Conservation (phyloP, 768 basidiomycete species). For the Kwoniella newhampshirensis region DNA sequence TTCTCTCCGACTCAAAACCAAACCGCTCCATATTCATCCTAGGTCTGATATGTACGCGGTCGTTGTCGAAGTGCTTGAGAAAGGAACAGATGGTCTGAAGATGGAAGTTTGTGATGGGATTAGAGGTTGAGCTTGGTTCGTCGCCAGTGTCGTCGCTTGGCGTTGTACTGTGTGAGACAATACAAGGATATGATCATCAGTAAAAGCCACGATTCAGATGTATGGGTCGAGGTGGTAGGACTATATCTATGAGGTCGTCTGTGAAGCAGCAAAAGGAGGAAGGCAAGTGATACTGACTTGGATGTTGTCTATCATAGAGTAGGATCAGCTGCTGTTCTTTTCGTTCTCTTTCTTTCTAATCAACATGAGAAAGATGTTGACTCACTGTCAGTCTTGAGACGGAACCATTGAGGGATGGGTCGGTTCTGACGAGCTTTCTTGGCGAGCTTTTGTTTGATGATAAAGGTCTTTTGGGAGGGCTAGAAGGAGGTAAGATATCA, state of each 20-base stretch:
- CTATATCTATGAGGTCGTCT: too few species aligned
- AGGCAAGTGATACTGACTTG: slow-evolving; percentile 29
- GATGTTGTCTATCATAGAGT: slow-evolving; percentile 27
- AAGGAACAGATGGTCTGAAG: too few species aligned
- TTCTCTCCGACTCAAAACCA: too few species aligned
- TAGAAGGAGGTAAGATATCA: slow-evolving; percentile 50
- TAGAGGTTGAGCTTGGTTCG: slow-evolving; percentile 98
- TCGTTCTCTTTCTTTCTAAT: background rate
- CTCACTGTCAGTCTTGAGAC: slow-evolving; percentile 87
- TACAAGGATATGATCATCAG: slow-evolving; percentile 18
- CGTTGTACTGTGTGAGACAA: slow-evolving; percentile 54
- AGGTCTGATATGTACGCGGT: too few species aligned
- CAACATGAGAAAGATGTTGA: slow-evolving; percentile 56
- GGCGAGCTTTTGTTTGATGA: slow-evolving; percentile 93
- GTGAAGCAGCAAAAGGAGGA: too few species aligned
- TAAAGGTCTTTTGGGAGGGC: slow-evolving; percentile 99
- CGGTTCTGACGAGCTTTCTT: slow-evolving; percentile 96
- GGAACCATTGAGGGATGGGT: slow-evolving; percentile 99
- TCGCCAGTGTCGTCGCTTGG: slow-evolving; percentile 96
- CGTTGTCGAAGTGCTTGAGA: too few species aligned
- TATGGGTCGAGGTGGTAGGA: too few species aligned
- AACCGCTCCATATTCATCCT: too few species aligned
- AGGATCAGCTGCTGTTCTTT: background rate
- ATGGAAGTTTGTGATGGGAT: slow-evolving; percentile 39
- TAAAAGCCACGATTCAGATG: background rate